These are phyloP conservation scores for Magnaporthales sp. DNA, from an alignment of 2,329 filamentous ascomycete genomes.

Conservation along the genomic window DNA sequence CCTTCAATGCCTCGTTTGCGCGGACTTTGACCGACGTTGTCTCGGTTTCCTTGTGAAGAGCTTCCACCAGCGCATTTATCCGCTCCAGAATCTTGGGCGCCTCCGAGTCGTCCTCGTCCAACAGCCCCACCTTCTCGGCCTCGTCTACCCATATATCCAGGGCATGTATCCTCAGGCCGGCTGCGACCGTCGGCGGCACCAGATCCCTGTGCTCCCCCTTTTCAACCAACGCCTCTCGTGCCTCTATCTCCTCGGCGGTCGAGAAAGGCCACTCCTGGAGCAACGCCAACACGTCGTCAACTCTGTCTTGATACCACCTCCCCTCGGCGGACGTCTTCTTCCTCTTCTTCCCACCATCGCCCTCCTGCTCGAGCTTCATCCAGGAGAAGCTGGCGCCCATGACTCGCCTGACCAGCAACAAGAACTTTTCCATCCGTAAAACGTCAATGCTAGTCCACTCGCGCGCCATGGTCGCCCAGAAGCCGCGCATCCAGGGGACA, in stretches of 20 bases:
- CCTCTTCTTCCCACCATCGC: conserved; percentile 11
- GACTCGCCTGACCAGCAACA: conserved; percentile 74
- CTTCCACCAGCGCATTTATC: conserved; percentile 47
- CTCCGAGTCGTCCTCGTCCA: conserved; percentile 23
- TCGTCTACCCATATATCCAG: conserved; percentile 79
- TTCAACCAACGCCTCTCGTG: conserved; percentile 21
- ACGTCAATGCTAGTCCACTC: conserved; percentile 68
- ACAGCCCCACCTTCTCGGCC: conserved; percentile 25
- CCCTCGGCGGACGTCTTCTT: conserved; percentile 18
- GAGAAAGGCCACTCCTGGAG: conserved; percentile 32
- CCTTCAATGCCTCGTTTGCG: conserved; percentile 60
- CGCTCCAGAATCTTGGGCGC: conserved; percentile 39
- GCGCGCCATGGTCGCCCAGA: conserved; percentile 61
- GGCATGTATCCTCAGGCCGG: conserved; percentile 79
- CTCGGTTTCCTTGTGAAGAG: conserved; percentile 44
- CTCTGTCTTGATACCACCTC: conserved; percentile 14
- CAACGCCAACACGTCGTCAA: conserved; percentile 29
- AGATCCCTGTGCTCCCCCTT: conserved; percentile 32
- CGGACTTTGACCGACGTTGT: conserved; percentile 64
- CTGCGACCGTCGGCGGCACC: conserved; percentile 45
- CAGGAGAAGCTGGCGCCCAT: conserved; percentile 60
- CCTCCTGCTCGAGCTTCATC: conserved; percentile 22
- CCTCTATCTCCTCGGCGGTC: conserved; percentile 24
- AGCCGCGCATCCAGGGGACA: conserved; percentile 47
- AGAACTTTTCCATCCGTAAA: conserved; percentile 83